Evolutionary conservation across 2,329 filamentous ascomycete species (phyloP).

Genomic region (Fusarium albosuccineum): DNA sequence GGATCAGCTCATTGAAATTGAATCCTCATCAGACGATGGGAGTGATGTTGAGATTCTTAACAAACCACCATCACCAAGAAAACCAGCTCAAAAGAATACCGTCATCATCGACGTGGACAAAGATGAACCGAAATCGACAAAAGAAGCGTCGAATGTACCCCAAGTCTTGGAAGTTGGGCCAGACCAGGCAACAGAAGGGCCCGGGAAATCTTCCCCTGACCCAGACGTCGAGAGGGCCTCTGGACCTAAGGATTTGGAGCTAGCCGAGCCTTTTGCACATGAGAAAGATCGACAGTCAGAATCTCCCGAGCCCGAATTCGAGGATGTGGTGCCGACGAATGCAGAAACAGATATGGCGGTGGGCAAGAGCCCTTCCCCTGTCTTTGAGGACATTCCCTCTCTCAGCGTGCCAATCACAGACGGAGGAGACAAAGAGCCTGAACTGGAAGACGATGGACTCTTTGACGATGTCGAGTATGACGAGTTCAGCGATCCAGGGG

Average conservation of each 20-base stretch:
- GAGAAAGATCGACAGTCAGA: constrained; percentile 49
- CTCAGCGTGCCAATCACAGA: not conserved
- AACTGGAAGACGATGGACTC: constrained; percentile 55
- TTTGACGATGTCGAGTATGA: constrained; percentile 75
- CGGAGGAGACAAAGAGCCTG: constrained; percentile 10
- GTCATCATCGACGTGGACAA: constrained; percentile 25
- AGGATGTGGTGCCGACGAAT: constrained; percentile 51
- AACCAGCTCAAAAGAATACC: constrained; percentile 3
- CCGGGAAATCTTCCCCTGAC: not conserved
- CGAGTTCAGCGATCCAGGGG: constrained; percentile 87
- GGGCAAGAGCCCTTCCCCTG: constrained; percentile 26
- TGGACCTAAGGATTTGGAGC: constrained; percentile 12
- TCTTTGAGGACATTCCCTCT: constrained; percentile 31
- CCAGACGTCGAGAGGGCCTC: constrained; percentile 12
- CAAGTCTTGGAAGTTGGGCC: not conserved
- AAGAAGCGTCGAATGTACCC: not conserved
- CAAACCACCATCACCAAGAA: constrained; percentile 53
- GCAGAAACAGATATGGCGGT: constrained; percentile 12
- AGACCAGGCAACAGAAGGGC: constrained; percentile 1
- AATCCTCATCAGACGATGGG: constrained; percentile 70
- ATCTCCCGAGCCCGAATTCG: constrained; percentile 54
- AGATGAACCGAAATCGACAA: not conserved
- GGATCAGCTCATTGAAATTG: constrained; percentile 70
- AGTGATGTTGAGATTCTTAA: constrained; percentile 71
- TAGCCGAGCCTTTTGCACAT: not conserved